phyloP scores from a whole-genome alignment of 208 protist genomes.

The Wallacemonas sp. region DNA sequence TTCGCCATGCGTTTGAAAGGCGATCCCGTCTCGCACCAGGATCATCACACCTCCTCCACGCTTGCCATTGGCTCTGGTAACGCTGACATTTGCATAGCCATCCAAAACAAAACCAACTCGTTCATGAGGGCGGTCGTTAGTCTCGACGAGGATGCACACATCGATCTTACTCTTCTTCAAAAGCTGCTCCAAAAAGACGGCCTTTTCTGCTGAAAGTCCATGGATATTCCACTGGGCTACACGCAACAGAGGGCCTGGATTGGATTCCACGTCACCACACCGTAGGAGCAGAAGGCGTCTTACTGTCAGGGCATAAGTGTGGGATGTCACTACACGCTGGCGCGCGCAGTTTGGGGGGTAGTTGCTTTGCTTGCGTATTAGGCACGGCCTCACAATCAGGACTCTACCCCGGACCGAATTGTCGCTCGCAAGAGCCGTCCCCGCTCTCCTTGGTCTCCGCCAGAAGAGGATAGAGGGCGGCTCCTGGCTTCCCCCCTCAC shows the following conservation, averaged over 20 bases:
- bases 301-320: background rate
- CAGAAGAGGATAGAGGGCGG: background rate
- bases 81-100: too few species aligned
- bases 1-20: too few species aligned
- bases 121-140: too few species aligned
- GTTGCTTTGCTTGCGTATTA: background rate
- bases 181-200: background rate
- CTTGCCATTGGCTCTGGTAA: background rate
- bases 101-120: background rate
- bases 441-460: too few species aligned
- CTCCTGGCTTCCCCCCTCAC: conserved; percentile 7
- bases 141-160: background rate
- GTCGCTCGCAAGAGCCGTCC: background rate
- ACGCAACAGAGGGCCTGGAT: background rate
- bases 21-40: too few species aligned
- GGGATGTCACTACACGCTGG: conserved; percentile 1
- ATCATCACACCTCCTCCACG: too few species aligned
- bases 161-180: background rate
- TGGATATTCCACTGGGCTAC: background rate
- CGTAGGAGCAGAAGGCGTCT: background rate
- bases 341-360: background rate
- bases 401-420: background rate
- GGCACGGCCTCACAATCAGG: background rate
- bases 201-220: background rate
- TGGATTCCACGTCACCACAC: background rate